Percentiles rank a stretch among this genome's conserved stretches.
These are phyloP conservation scores for Gonapodya sp. DNA, from an alignment of 192 early-diverging fungal genomes.

Conservation along the genomic window DNA sequence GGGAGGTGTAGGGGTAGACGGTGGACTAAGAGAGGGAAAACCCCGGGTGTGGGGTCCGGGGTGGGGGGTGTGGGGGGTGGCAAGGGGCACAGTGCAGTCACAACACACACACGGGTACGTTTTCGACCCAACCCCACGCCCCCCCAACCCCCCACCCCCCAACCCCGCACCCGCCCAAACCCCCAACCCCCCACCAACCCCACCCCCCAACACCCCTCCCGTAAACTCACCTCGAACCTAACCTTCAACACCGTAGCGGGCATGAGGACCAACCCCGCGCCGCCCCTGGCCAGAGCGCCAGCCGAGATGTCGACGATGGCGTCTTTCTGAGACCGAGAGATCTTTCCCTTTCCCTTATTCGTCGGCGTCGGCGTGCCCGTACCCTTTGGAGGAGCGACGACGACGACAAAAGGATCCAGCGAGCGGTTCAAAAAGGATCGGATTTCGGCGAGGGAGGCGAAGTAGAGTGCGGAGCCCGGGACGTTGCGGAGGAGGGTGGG, in stretches of 20 bases:
- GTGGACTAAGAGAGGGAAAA: not conserved
- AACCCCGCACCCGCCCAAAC: no score
- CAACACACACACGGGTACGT: not conserved
- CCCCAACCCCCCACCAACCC: no score
- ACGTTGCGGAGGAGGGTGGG: slow-evolving; percentile 10
- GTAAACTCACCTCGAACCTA: not conserved
- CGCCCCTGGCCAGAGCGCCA: not conserved
- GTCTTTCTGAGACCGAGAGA: no score
- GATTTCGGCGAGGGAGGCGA: not conserved
- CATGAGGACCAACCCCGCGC: not conserved
- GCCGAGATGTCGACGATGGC: not conserved
- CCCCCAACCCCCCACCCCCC: not conserved
- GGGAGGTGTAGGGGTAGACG: not conserved
- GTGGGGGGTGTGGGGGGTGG: not conserved
- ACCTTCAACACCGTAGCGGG: slow-evolving; percentile 4
- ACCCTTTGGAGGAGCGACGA: not conserved
- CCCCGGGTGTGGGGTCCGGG: no score
- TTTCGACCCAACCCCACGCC: not conserved
- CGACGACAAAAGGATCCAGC: not conserved
- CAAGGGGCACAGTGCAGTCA: not conserved
- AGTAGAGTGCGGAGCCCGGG: not conserved
- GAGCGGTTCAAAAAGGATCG: not conserved
- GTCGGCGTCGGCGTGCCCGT: no score
- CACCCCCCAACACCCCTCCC: not conserved
- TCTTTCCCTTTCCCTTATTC: no score